Base-by-base conservation (phyloP, 2,329 filamentous ascomycete genomes). In the Botrytis cinerea region DNA sequence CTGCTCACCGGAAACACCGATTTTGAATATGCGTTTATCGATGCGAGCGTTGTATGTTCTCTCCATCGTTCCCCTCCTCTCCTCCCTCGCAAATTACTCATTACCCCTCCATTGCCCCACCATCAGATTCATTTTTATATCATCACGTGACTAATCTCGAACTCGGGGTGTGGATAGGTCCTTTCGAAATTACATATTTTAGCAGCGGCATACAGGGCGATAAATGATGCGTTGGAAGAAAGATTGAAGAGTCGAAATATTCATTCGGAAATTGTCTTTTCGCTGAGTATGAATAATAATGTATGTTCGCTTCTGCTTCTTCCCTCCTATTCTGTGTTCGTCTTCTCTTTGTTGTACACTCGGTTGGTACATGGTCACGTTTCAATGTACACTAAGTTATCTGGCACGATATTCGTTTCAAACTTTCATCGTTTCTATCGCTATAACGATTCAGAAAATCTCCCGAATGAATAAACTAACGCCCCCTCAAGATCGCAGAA, bases 1-100 rank as follows among this genome's bases (percentile, higher is more conserved):
- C 89, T 99, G 8, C 86, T 98, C n/a, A 87, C 89, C 9, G 92
- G 93, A 70, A 97, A 98, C 80, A 80, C 89, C 18, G 91, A 91
- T 14, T 98, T 95, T 79, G 94, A 98, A 83, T 98, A 98, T 85
- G 94, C 95, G 48, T 92, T 99, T 77, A 88, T 99, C 64, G 95
- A 99, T 83, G 94, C 94, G 32, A 90, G 89, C 63, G 89, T 93
- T 81, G 91, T 95, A 86, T 75, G 87, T 83, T 18, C 57, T 38
- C 59, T n/a, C 18, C 25, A 60, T 60, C 14, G 20, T 38, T 16
- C 20, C 25, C n/a, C 10, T 70, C 18, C 38, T 54, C 61, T 63
- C 20, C 7, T 16, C 32, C 20, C 35, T 51, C 61, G 1, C 38
- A 18, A n/a, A 22, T 20, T 14, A 45, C n/a, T 32, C 22, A 57